Base-by-base conservation (phyloP, 306 rosid species). In the Lathyrus tuberosus region DNA sequence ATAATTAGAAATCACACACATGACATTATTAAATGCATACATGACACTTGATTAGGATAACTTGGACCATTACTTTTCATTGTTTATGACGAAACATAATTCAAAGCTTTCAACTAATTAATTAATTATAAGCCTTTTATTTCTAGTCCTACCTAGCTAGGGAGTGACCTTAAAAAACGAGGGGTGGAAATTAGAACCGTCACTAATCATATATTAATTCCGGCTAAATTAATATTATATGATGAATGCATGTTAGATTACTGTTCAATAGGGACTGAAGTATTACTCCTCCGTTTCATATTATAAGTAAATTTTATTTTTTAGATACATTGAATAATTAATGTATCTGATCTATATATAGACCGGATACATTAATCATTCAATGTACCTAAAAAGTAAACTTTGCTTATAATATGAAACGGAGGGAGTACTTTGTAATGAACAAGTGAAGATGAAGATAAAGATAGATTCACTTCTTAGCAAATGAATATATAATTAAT, bases 31-130 rank as follows among this genome's bases (percentile, higher is more conserved):
- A 24, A 70, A 59, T 78, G 52, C 7, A 59, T 49, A 3, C 60
- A 46, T 48, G 78, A 17, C 48, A 44, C 42, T 42, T 58, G 8
- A 5, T 49, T 51, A 58, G 47, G 63, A 57, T 30, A 67, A 47
- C 35, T 37, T 74, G 76, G 72, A 71, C 48, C 69, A 67, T 71
- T 57, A 15, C 48, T 60, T 61, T 66, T 70, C 37, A 64, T 26
- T 51, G 44, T 53, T 76, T 76, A 70, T 69, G 73, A 62, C 76
- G 20, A 69, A 79, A 59, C 14, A 51, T 14, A 6, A 31, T 60
- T 76, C 41, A 69, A 70, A 73, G 40, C 73, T 49, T 43, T 80
- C 75, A 76, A 65, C 67, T 49, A 35, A 7, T 7, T 33, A 65
- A 65, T 44, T 69, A 69, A 80, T 59, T 51, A 51, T 8, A 8